Evolutionary conservation across 1,139 yeast genomes (phyloP), one percentile per base, ranked within the genome.

Genomic region (Scheffersomyces insectosa): DNA sequence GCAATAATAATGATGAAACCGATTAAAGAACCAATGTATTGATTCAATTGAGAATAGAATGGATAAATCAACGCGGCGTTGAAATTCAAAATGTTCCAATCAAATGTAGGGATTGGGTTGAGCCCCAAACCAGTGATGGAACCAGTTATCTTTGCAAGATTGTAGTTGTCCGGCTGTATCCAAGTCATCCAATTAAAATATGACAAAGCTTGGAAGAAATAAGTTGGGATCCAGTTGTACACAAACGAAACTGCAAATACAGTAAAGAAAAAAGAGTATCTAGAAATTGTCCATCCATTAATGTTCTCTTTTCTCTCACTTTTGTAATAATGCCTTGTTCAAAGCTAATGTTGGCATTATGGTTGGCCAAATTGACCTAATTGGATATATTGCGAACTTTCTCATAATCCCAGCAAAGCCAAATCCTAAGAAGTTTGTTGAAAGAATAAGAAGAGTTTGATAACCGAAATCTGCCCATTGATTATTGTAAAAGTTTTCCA

Each of bases 321-420:
- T 65, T 41, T 61, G 60, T 49, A 77, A 57, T 41, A 82, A 65
- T 3, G 85, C 80, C 49, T 76, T 65, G 57, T 79, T 79, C 48
- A 82, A 62, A 12, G 87, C 83, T 23, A 82, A 57, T 4, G 79
- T 70, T 16, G 84, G 83, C 50, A 81, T 58, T 36, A 71, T 57
- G 8, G 79, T 68, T 42, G 86, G 86, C 84, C 86, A 82, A 42
- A 81, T 59, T 36, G 81, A 70, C 42, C 72, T 69, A 14, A 70
- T 63, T 16, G 88, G 87, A 54, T 82, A 82, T 15, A 83, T 72
- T 11, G 40, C 74, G 49, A 82, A 72, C 42, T 72, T 72, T 54
- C 87, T 72, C 61, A 80, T 61, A 16, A 83, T 54, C 44, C 88
- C 86, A 32, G 87, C 84, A 54, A 82, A 71, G 1, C 85, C 85